Evolutionary conservation across 495 filamentous ascomycete genomes (phyloP), one percentile per base, ranked within the genome.

Genomic region (Tetracladium marchalianum): DNA sequence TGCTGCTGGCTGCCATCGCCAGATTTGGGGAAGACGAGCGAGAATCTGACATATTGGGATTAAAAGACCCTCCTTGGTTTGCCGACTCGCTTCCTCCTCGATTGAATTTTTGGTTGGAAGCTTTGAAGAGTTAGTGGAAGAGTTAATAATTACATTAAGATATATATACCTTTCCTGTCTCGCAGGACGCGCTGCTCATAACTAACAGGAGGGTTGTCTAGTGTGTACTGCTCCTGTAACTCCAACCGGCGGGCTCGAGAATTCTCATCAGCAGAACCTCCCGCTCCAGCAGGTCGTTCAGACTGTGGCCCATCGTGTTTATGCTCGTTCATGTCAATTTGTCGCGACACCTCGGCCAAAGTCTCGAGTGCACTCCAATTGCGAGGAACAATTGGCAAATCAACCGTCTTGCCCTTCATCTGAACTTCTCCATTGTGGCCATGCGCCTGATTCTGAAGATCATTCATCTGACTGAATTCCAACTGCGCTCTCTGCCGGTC

Each of bases 261-360:
- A 12, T 5, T 34, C 4, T 44, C 13, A 16, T 50, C 36, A 13
- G 52, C 49, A 17, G 54, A 39, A n/a, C 43, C 35, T 12, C 31
- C 42, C 17, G 19, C 46, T 38, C 16, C 44, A 46, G 43, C 39
- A 22, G 35, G 32, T 40, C 59, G 56, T 8, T 55, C 37, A 13
- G 55, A 48, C 3, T 44, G 44, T 24, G 59, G 58, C 33, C 67
- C 66, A 50, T 70, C 68, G 31, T 69, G 66, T 47, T 73, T 75
- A 7, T 27, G 3, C 44, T 76, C 71, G 51, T 59, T 65, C 32
- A 72, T 55, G 38, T 70, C 79, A 12, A 84, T 73, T 56, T 82
- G 84, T 41, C 84, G 69, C 35, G 86, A 88, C 2, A 85, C 87
- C 60, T 94, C 87, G 35, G 87, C 87, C 24, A 94, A 66, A 7